Percentiles rank a stretch among this genome's conserved stretches.
These are phyloP conservation scores for Clonostachys chloroleuca DNA, from an alignment of 2,329 filamentous ascomycete species.

Conservation along the genomic window DNA sequence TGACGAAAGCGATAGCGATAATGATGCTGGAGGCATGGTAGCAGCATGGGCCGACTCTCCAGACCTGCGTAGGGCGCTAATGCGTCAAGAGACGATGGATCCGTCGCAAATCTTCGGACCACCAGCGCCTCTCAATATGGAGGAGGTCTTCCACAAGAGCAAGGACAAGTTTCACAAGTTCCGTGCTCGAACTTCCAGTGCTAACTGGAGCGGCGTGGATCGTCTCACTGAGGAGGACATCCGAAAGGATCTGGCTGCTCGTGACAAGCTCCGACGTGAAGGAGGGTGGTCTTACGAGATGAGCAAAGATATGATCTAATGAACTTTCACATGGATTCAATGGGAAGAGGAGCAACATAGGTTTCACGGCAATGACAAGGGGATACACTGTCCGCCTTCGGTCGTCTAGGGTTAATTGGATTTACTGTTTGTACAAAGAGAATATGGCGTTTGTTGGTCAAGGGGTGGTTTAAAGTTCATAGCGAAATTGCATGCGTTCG, in stretches of 20 bases:
- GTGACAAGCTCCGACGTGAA: conserved; percentile 75
- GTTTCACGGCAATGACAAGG: no score
- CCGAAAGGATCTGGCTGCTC: conserved; percentile 69
- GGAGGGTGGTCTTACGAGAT: conserved; percentile 79
- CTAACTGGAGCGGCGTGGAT: conserved; percentile 87
- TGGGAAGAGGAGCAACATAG: no score
- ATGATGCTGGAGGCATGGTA: conserved; percentile 37
- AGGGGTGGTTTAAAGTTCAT: no score
- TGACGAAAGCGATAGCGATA: conserved; percentile 83
- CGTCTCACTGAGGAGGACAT: conserved; percentile 84
- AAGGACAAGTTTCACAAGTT: conserved; percentile 85
- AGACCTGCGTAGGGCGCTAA: conserved; percentile 69
- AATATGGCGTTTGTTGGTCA: no score
- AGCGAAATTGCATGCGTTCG: no score
- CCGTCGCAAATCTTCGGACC: conserved; percentile 85
- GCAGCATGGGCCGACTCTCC: conserved; percentile 89
- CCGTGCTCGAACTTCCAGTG: conserved; percentile 85
- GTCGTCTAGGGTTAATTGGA: no score
- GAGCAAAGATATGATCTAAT: conserved; percentile 38
- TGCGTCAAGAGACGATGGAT: conserved; percentile 80
- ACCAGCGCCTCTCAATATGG: conserved; percentile 85
- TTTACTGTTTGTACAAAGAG: no score
- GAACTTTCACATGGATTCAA: no score
- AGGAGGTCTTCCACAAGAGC: conserved; percentile 90
- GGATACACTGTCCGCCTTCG: no score